Conservation (phyloP, 179 eudicot species). For the Spinacia oleracea region DNA sequence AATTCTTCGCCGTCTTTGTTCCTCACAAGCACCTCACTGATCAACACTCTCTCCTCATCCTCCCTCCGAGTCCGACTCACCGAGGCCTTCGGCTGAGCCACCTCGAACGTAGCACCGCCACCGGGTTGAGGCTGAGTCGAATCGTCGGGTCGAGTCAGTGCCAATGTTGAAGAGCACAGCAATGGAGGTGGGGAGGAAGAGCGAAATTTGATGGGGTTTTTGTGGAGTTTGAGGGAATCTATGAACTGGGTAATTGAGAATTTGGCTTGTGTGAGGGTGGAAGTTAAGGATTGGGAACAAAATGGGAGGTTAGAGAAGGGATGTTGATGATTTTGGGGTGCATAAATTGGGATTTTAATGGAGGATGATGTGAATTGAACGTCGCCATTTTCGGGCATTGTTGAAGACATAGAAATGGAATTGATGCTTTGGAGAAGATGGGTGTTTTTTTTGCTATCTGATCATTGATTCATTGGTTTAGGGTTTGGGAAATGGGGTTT, state of each 20-base stretch:
- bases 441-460: not conserved
- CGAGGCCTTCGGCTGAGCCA: slow-evolving; percentile 31
- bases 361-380: slow-evolving; percentile 57
- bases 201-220: slow-evolving; percentile 10
- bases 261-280: slow-evolving; percentile 36
- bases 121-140: slow-evolving; percentile 24
- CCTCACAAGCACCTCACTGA: slow-evolving; percentile 87
- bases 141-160: slow-evolving; percentile 39
- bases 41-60: slow-evolving; percentile 91
- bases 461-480: slow-evolving; percentile 12
- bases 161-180: slow-evolving; percentile 54
- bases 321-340: slow-evolving; percentile 18
- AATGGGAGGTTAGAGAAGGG: slow-evolving; percentile 44
- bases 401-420: not conserved
- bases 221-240: slow-evolving; percentile 33
- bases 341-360: slow-evolving; percentile 39
- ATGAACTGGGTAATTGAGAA: slow-evolving; percentile 47
- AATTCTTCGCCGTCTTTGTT: slow-evolving; percentile 90
- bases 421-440: not conserved
- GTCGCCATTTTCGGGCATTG: slow-evolving; percentile 56
- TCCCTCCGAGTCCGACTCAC: slow-evolving; percentile 43
- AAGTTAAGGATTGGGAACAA: slow-evolving; percentile 43
- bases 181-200: slow-evolving; percentile 3
- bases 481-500: slow-evolving; percentile 16
- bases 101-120: slow-evolving; percentile 18